Evolutionary conservation across 2,329 filamentous ascomycete genomes (phyloP), one percentile per base, ranked within the genome.

Genomic region (Colletotrichum euphorbiae): DNA sequence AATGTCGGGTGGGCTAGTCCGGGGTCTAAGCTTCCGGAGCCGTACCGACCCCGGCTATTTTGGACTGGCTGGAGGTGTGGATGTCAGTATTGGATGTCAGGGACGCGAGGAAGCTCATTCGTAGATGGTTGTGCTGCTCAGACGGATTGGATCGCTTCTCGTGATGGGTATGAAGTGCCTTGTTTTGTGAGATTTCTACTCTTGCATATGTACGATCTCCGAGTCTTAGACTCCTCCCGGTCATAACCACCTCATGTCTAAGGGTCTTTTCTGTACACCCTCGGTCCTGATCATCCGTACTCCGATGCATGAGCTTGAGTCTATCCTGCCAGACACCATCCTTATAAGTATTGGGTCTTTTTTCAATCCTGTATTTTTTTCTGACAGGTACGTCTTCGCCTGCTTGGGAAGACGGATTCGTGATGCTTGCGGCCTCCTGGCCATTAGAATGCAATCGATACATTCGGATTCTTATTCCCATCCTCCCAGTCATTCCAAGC

Each of bases 401-500:
- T 1, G 17, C 3, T 5, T 11, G 11, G 7, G 24, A 40, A 46
- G 17, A 58, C 42, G 48, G n/a, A 31, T 11, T 56, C 12, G 19
- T 13, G 8, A 24, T 17, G 6, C 12, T n/a, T 12, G 9, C 33
- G n/a, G 17, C 5, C 21, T 43, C 21, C 9, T 15, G 48, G 11
- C 31, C 13, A 28, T 2, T 11, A 9, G 2, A 12, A n/a, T 12
- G 21, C 24, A 3, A 6, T 50, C 6, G 17, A 54, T 55, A n/a
- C 12, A 36, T 24, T 28, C 28, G 28, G 4, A 9, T 13, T 17
- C 15, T 17, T 12, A 69, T 60, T 66, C 66, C 66, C 62, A 69
- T 13, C 66, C 66, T 6, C 66, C 66, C 28, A 69, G 66, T 69
- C 80, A 92, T 81, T 95, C 91, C 79, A 93, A 75, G 71, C 89